Base-by-base conservation (phyloP, 2,329 filamentous ascomycete species). In the Gaeumannomyces sp. region DNA sequence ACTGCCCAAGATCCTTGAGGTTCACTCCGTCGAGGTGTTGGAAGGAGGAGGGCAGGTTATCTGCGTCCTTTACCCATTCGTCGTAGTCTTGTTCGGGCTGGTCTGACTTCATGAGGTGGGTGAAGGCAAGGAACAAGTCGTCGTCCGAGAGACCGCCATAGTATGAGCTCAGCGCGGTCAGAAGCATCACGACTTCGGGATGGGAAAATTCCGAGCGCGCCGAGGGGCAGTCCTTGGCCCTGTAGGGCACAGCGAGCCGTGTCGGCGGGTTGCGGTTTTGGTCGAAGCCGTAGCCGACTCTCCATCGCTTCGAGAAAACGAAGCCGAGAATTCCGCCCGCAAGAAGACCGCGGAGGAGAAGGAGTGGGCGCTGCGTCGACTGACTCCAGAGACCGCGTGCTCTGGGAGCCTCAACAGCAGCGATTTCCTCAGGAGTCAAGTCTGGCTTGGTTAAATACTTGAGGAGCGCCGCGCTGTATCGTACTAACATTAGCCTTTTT, bases 211-310 rank as follows among this genome's bases (percentile, higher is more conserved):
- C 86, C 0, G 86, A 81, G 3, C 83, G 77, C 0, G 78, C 72
- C 0, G 82, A 77, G 0, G 85, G 86, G 3, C 69, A 80, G 62
- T 86, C 86, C 64, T 89, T 89, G 0, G 85, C 85, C 11, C 78
- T 77, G 67, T 81, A 90, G 0, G 86, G 87, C 0, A 90, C 84
- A 0, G 83, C 82, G 0, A 89, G 77, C 62, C 72, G 76, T 0
- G 80, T 83, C 0, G 65, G 61, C 0, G 79, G 81, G 0, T 68
- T 67, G 2, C 84, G 72, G 31, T 69, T 0, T 69, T 66, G 69
- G 86, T 14, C 81, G 0, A 84, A 75, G 0, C 89, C 88, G 66
- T 87, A 91, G 64, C 89, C 82, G 0, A 91, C 87, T 3, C 83
- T 75, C 84, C 85, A 91, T 1, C 87, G 76, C 69, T 90, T 90